These are phyloP conservation scores for Saccharomycopsis javanensis DNA, from an alignment of 805 yeast species.

Conservation along the genomic window DNA sequence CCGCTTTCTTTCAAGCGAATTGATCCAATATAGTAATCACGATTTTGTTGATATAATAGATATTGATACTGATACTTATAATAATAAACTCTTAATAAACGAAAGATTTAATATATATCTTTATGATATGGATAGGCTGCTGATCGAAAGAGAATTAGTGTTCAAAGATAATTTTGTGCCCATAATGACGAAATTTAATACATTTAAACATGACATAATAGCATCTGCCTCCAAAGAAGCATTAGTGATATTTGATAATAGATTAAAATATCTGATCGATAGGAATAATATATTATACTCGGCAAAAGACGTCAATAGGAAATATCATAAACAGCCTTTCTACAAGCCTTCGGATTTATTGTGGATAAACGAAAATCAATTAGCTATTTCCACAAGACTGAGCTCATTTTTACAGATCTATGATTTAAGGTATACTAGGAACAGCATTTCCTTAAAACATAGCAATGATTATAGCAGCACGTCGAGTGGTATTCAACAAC, in stretches of 20 bases:
- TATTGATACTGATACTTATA: slow-evolving; percentile 1
- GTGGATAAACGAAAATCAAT: not conserved
- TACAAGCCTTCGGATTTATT: slow-evolving; percentile 2
- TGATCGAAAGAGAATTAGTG: not conserved
- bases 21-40: not conserved
- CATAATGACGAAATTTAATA: not conserved
- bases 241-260: slow-evolving; percentile 2
- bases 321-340: not conserved
- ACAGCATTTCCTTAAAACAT: not conserved
- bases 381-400: slow-evolving; percentile 1
- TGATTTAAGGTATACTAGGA: not conserved
- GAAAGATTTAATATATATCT: slow-evolving; percentile 1
- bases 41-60: slow-evolving; percentile 2
- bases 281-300: not conserved
- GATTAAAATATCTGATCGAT: not conserved
- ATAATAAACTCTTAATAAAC: not conserved
- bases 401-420: not conserved
- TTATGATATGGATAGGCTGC: not conserved
- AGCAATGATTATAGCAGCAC: not conserved
- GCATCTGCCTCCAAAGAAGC: slow-evolving; percentile 1
- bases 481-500: not conserved
- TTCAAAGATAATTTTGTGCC: slow-evolving; percentile 3
- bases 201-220: not conserved
- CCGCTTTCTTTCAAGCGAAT: not conserved
- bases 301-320: not conserved